These are phyloP conservation scores for Yamagishiella unicocca DNA, from an alignment of 139 green algal species.

Conservation along the genomic window DNA sequence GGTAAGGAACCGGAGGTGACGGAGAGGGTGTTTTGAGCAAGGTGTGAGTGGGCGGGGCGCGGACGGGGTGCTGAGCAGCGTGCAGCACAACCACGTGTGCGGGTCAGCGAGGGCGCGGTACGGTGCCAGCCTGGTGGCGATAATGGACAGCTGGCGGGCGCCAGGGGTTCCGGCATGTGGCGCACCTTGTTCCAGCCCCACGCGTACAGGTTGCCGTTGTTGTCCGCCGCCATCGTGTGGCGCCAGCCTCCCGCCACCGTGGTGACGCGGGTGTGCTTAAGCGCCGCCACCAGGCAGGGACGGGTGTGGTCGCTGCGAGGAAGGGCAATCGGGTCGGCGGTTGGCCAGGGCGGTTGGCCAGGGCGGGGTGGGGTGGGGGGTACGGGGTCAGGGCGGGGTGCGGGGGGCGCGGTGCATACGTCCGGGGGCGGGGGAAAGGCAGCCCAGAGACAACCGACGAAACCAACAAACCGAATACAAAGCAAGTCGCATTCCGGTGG, in stretches of 20 bases:
- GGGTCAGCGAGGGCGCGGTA: too few species aligned
- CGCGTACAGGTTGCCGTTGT: conserved; percentile 72
- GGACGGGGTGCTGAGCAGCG: neutral
- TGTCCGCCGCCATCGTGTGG: conserved; percentile 83
- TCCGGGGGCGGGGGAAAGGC: neutral
- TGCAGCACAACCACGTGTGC: neutral
- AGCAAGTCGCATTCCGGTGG: too few species aligned
- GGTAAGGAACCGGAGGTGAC: neutral
- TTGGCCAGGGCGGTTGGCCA: neutral
- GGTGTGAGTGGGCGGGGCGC: too few species aligned
- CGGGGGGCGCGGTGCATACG: neutral
- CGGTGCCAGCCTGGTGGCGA: neutral
- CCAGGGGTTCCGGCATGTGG: too few species aligned
- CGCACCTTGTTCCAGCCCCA: conserved; percentile 95
- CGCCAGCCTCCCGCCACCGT: conserved; percentile 87
- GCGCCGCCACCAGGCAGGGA: conserved; percentile 60
- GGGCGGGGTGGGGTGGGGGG: too few species aligned
- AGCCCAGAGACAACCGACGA: neutral
- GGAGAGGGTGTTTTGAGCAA: too few species aligned
- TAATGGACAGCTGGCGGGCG: neutral
- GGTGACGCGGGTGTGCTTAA: conserved; percentile 58
- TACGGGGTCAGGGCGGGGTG: neutral
- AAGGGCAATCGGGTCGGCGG: neutral
- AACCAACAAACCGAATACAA: too few species aligned
- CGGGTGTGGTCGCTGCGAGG: conserved; percentile 66